Evolutionary conservation across 805 yeast genomes (phyloP).

Genomic region (Yarrowia yakushimensis): DNA sequence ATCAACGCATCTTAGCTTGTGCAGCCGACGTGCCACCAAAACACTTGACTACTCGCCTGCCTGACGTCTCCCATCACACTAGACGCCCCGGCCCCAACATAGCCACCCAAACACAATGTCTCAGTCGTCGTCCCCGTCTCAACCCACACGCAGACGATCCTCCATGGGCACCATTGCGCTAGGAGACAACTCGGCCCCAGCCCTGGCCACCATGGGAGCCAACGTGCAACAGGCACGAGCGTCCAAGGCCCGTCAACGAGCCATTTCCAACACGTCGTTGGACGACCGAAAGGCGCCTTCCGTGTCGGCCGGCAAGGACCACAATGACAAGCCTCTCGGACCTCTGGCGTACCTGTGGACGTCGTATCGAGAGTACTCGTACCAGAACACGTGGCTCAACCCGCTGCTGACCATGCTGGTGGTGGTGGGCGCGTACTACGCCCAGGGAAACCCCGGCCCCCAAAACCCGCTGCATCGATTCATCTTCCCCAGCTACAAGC

Average conservation of each 20-base stretch:
- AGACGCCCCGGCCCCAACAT: too few relatives aligned
- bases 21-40: too few relatives aligned
- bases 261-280: conserved; percentile 29
- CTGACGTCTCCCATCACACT: too few relatives aligned
- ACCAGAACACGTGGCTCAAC: conserved; percentile 64
- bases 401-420: conserved; percentile 52
- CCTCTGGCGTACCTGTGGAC: conserved; percentile 45
- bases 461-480: conserved; percentile 62
- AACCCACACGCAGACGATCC: conserved; percentile 45
- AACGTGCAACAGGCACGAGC: conserved; percentile 44
- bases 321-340: conserved; percentile 13
- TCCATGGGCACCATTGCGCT: conserved; percentile 71
- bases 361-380: conserved; percentile 55
- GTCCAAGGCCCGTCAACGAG: conserved; percentile 39
- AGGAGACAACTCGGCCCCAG: conserved; percentile 69
- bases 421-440: conserved; percentile 44
- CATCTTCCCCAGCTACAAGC: conserved; percentile 59
- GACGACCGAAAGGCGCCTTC: conserved; percentile 2
- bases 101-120: neutral
- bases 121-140: neutral
- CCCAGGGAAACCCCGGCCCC: conserved; percentile 55
- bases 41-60: too few relatives aligned
- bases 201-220: conserved; percentile 63
- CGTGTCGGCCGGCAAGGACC: neutral
- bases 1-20: too few relatives aligned